Percentiles rank a stretch among this genome's conserved stretches.
Conservation (phyloP, 1,284 basidiomycete genomes). For the Ganoderma sinense region DNA sequence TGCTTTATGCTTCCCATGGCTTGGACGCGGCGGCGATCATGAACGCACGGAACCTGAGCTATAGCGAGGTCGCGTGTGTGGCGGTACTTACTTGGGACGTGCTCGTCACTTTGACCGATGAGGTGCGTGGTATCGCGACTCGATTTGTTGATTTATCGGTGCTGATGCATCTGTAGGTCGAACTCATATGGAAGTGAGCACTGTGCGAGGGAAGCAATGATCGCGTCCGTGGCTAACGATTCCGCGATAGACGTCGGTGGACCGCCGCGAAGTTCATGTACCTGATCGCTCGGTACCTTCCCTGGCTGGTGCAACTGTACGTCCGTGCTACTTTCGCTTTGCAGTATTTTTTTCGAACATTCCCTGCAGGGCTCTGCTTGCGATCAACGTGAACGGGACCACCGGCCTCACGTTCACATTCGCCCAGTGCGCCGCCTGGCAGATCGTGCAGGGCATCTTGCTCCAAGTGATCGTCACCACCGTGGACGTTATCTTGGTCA, state of each 20-base stretch:
- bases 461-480: conserved; percentile 36
- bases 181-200: conserved; percentile 28
- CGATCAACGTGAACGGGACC: conserved; percentile 34
- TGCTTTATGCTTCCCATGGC: conserved; percentile 2
- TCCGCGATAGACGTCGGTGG: conserved; percentile 27
- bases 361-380: conserved; percentile 30
- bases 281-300: conserved; percentile 33
- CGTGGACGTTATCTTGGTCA: conserved; percentile 36
- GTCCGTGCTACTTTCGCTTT: background rate
- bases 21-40: background rate
- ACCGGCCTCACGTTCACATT: conserved; percentile 33
- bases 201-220: background rate
- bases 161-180: conserved; percentile 10
- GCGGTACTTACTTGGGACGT: conserved; percentile 30
- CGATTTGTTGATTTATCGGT: background rate
- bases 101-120: conserved; percentile 25
- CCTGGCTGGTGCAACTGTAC: conserved; percentile 36
- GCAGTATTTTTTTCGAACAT: background rate
- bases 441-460: conserved; percentile 33
- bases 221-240: too few relatives aligned
- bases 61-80: conserved; percentile 30
- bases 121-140: conserved; percentile 13
- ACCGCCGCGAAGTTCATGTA: conserved; percentile 35
- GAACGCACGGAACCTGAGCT: conserved; percentile 24
- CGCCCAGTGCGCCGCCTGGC: conserved; percentile 33